Evolutionary conservation across 495 filamentous ascomycete genomes (phyloP).

Genomic region (Talaromyces borbonicus): DNA sequence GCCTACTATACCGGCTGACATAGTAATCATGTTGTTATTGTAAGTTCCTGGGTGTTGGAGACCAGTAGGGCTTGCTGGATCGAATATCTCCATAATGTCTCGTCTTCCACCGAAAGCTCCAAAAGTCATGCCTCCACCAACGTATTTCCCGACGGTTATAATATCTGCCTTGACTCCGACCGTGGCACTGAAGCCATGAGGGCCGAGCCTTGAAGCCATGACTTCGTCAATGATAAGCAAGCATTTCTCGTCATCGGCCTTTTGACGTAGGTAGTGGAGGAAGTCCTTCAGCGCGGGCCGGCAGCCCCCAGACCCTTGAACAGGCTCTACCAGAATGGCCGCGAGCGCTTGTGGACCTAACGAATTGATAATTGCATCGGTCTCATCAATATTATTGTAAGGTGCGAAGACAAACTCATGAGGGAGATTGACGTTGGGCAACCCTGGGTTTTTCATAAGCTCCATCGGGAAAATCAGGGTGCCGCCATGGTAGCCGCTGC

Average conservation of each 20-base stretch:
- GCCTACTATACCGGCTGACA: conserved; percentile 43
- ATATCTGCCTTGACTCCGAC: conserved; percentile 44
- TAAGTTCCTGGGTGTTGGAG: conserved; percentile 52
- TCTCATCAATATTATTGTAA: conserved; percentile 30
- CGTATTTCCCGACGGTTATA: conserved; percentile 52
- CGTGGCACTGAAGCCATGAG: conserved; percentile 32
- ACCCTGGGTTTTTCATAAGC: neutral
- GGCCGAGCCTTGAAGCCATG: conserved; percentile 47
- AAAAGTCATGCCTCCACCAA: conserved; percentile 54
- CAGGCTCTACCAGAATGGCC: conserved; percentile 48
- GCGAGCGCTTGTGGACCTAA: conserved; percentile 28
- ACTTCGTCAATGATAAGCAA: conserved; percentile 58
- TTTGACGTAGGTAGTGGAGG: conserved; percentile 25
- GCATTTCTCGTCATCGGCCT: conserved; percentile 24
- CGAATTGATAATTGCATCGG: conserved; percentile 8
- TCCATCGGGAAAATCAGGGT: conserved; percentile 8
- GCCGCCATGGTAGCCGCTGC: conserved; percentile 19
- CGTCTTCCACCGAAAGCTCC: conserved; percentile 51
- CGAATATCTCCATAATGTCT: conserved; percentile 46
- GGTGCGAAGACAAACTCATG: conserved; percentile 38
- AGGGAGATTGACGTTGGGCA: conserved; percentile 12
- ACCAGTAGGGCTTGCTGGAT: conserved; percentile 19
- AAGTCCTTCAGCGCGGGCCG: conserved; percentile 37
- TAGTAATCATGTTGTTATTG: conserved; percentile 56
- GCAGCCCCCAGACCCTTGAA: conserved; percentile 48